These are phyloP conservation scores for Plasmodium gallinaceum DNA, from an alignment of 169 alveolate genomes.

Conservation along the genomic window DNA sequence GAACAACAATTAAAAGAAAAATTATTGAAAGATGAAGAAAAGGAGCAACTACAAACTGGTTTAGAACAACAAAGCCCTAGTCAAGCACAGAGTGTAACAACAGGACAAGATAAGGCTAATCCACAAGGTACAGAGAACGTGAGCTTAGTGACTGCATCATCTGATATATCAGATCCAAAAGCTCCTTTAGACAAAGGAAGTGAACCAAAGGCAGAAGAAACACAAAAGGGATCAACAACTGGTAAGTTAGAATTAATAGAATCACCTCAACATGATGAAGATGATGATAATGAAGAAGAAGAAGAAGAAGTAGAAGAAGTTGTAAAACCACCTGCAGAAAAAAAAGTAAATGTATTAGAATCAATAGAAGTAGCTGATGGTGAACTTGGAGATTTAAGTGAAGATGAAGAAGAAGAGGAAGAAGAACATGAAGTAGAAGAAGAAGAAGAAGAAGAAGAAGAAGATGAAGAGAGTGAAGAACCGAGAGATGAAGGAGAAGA, in stretches of 20 bases:
- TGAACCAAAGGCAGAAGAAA: background rate
- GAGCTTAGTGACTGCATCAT: too few species aligned
- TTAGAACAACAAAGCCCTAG: too few species aligned
- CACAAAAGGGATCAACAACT: background rate
- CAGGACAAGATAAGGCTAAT: too few species aligned
- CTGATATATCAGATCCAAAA: too few species aligned
- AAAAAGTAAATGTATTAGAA: background rate
- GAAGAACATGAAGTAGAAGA: background rate
- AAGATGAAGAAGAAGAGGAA: slow-evolving; percentile 1
- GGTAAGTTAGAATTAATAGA: background rate
- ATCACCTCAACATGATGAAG: background rate
- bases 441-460: background rate
- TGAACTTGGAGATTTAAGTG: background rate
- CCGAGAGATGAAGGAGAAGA: background rate
- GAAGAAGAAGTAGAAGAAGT: slow-evolving; percentile 1
- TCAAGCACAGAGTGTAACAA: too few species aligned
- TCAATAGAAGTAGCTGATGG: slow-evolving; percentile 16
- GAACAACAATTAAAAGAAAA: too few species aligned
- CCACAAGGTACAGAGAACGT: too few species aligned
- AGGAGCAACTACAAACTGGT: too few species aligned
- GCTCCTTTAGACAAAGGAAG: background rate
- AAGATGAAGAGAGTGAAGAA: background rate
- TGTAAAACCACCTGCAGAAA: background rate
- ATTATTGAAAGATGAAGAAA: too few species aligned
- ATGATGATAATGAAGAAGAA: background rate